Percentiles rank a stretch among this genome's conserved stretches.
Evolutionary conservation across 164 flowering plant genomes (phyloP).

Genomic region (Kingdonia uniflora): DNA sequence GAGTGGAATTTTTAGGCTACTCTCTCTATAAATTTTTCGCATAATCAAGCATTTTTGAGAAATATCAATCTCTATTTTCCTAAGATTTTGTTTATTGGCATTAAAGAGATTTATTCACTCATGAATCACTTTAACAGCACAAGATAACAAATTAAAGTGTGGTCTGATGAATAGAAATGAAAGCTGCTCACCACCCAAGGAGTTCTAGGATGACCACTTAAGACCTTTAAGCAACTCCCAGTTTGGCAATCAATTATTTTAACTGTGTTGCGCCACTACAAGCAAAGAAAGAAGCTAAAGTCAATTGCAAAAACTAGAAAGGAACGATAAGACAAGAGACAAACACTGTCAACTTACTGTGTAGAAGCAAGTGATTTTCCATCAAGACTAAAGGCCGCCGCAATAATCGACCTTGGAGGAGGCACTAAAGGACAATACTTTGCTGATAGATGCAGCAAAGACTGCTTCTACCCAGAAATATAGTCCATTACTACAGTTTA

Average conservation of each 20-base stretch:
- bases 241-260: conserved; percentile 84
- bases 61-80: too few species aligned
- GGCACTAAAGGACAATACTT: conserved; percentile 77
- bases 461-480: conserved; percentile 72
- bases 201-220: conserved; percentile 88
- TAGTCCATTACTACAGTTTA: background rate
- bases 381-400: conserved; percentile 95
- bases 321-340: background rate
- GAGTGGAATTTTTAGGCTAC: too few species aligned
- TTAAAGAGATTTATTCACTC: too few species aligned
- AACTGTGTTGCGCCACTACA: conserved; percentile 92
- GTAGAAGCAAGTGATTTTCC: conserved; percentile 92
- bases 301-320: background rate
- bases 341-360: conserved; percentile 44
- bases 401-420: conserved; percentile 97
- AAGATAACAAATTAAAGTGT: too few species aligned
- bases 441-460: conserved; percentile 67
- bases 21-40: too few species aligned
- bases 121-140: too few species aligned
- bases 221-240: conserved; percentile 82
- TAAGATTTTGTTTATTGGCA: too few species aligned
- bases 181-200: conserved; percentile 92
- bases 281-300: conserved; percentile 9
- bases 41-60: too few species aligned
- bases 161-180: too few species aligned